Evolutionary conservation across 495 filamentous ascomycete genomes (phyloP), one percentile per base, ranked within the genome.

Genomic region (Aspergillus affinis): DNA sequence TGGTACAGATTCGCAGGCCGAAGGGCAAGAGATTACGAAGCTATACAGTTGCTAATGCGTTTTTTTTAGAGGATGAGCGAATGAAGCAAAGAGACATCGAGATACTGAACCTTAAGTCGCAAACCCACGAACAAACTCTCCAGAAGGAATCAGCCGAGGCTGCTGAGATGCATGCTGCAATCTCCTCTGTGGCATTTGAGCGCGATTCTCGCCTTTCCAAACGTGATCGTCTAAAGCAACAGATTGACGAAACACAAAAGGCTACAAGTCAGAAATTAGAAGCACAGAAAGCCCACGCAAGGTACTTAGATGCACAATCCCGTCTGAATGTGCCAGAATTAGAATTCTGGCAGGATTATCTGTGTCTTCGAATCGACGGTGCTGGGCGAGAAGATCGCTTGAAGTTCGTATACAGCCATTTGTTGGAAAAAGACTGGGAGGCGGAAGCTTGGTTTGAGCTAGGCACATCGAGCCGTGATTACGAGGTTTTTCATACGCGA

Each of bases 391-490:
- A 89, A 55, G 93, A 97, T 74, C 81, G 90, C 44, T 78, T 98
- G 61, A 95, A 93, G 73, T 96, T 98, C 77, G 84, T 92, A 5
- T 98, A 89, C 69, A 91, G 84, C n/a, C 89, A 96, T 72, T 74
- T 97, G 29, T 57, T 76, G 9, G 93, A 97, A 75, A 82, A 86
- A 62, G 87, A 94, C 65, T 94, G 91, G 90, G 90, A 90, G 64
- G 83, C 86, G 58, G 94, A 98, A 76, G 90, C 86, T 10, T 97
- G 88, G 87, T 98, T 98, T 72, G 93, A 97, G 79, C 75, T 98
- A 56, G 86, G 88, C 63, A 93, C 87, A 63, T 82, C 85, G 12
- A 86, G 82, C 62, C 80, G 88, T 55, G 94, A 98, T 57, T 98
- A 97, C 70, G 86, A 88, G 66, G 86, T 98, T 10, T 81, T 84